Base-by-base conservation (phyloP, 768 basidiomycete genomes). In the Coprinellus micaceus region DNA sequence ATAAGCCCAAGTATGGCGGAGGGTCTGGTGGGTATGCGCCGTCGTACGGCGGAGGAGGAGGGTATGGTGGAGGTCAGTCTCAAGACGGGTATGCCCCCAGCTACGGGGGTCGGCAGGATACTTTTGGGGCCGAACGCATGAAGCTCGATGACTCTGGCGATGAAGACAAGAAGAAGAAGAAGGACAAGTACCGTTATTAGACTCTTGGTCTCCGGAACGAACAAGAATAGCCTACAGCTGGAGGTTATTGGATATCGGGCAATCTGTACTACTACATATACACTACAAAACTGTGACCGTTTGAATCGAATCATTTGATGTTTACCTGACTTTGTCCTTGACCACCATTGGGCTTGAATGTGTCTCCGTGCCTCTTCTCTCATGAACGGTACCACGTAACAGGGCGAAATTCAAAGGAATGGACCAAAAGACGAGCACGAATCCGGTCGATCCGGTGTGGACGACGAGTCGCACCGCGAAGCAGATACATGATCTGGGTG, bases 381-480 rank as follows among this genome's bases (percentile, higher is more conserved):
- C 3, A 33, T 21, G 15, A 51, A n/a, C 29, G 3, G 30, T n/a
- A 50, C 49, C 45, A 28, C 40, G 40, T 43, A 43, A 43, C 15
- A 22, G 45, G 33, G 13, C 33, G 33, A 33, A 47, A 47, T 11
- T 13, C 24, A 28, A 47, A 51, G 3, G 17, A 26, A 58, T 66
- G 54, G 72, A 75, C 52, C 68, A 74, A 28, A 17, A 9, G 25
- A 46, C 64, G 37, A 71, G 74, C 54, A 63, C 63, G 11, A 63
- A 63, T n/a, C 82, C 85, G 30, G 79, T 87, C 45, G 88, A 92
- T 72, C 84, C 88, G 6, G 87, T 91, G 56, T 92, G 89, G 88
- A 82, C 81, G 3, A 87, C 87, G 22, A 91, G 89, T 61, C 80
- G 87, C 21, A 91, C 90, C 30, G 87, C 89, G 30, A 78, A 87